Evolutionary conservation across 2,329 filamentous ascomycete species (phyloP), one percentile per base, ranked within the genome.

Genomic region (Knufia petricola): DNA sequence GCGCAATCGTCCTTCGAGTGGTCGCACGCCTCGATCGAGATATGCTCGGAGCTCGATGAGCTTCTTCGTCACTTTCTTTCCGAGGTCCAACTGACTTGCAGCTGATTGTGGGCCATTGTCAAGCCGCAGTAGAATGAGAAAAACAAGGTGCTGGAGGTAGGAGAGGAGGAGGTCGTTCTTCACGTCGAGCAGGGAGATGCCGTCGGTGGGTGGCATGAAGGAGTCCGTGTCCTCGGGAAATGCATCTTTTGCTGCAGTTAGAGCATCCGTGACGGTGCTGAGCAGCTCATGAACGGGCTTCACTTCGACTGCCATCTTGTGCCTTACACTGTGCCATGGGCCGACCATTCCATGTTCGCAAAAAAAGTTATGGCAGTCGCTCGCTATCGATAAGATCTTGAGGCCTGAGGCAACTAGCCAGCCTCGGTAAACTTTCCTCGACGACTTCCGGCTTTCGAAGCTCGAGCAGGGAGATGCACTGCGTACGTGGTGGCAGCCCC

Each of bases 161-260:
- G 90, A 90, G 32, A 98, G 81, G 15, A 98, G 81, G n/a, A 98
- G 76, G 64, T 98, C 92, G 68, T 94, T 96, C 71, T 98, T 98
- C 55, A 87, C 81, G 63, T 96, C 88, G 60, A 98, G 82, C 1
- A 98, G 79, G 0, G 92, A 95, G 50, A 98, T 92, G 62, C 92
- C 90, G 60, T 95, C 81, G 15, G 39, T 13, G 1, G 85, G 83
- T n/a, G 85, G 79, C 42, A 84, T 71, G 51, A 94, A 77, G 12
- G 82, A 80, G 50, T 88, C 79, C 39, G 83, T 73, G 0, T 51
- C 38, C n/a, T 52, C 46, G 21, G 57, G 54, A 23, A 57, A 50
- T 8, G 54, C 53, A 17, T 51, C 51, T 15, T 50, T 44, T 3
- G 52, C 54, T 12, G 48, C 48, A 17, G 50, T 38, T 3, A 59